Evolutionary conservation across 1,284 basidiomycete species (phyloP), one percentile per base, ranked within the genome.

Genomic region (Stereum hirsutum): DNA sequence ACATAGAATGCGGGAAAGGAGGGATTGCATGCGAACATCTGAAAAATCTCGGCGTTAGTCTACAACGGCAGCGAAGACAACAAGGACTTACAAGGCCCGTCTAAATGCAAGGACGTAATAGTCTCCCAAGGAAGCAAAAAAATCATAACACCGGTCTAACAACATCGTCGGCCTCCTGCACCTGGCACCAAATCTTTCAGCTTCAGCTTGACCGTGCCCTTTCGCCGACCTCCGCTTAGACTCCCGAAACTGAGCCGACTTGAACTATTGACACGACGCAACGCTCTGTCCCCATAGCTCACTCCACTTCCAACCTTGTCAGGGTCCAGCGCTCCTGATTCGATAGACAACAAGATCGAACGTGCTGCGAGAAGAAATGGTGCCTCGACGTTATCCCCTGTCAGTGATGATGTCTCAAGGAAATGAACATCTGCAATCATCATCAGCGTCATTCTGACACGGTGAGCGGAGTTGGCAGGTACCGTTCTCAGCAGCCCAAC

Each of bases 401-500:
- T 86, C 49, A 96, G 62, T 2, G 90, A 94, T 0, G 95, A 98
- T 0, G 88, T 82, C 62, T 99, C 95, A 32, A 97, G 74, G 59
- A 96, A 97, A 52, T 94, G 82, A 6, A 94, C 75, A 52, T 87
- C 92, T 96, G 48, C 15, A 23, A 38, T 1, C n/a, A 28, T 49
- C 24, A 38, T 37, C 31, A 42, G 30, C 6, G 4, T 10, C 8
- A 30, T 28, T n/a, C 21, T 33, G 14, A 36, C 8, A 14, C 26
- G 27, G 12, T 26, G 19, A 39, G 12, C 2, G 26, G 12, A 30
- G 28, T 19, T 45, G 15, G 24, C 21, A 43, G 51, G 41, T 48
- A 91, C 91, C 86, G 58, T 98, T 91, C 60, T 94, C 89, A 43
- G 90, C 83, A 20, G 95, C 95, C 91, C 92, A 99, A 56, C 78